A percentile compares a stretch with the other conserved stretches of the same genome.
phyloP scores from a whole-genome alignment of 2,329 filamentous ascomycete species.

The Capronia epimyces region DNA sequence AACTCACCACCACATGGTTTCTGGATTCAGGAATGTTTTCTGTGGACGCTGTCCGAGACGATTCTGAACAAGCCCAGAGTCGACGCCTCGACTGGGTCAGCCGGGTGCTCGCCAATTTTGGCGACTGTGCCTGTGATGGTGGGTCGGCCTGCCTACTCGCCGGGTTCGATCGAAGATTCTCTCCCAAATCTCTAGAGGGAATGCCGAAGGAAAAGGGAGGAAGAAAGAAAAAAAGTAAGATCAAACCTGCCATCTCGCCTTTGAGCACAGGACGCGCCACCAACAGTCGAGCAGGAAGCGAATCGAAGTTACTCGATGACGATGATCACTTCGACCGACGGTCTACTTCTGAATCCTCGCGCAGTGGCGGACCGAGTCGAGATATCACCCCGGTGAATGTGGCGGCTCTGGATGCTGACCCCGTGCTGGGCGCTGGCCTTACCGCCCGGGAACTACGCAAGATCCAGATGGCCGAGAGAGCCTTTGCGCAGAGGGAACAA shows the following conservation, averaged over 20 bases:
- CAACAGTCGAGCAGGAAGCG: constrained; percentile 57
- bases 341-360: constrained; percentile 54
- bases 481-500: constrained; percentile 57
- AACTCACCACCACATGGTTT: constrained; percentile 48
- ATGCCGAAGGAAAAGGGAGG: constrained; percentile 40
- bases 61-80: constrained; percentile 24
- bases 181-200: constrained; percentile 33
- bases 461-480: constrained; percentile 57
- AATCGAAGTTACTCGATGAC: constrained; percentile 49
- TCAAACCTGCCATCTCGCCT: constrained; percentile 48
- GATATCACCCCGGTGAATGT: constrained; percentile 57
- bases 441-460: constrained; percentile 60
- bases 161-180: constrained; percentile 41
- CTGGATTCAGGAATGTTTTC: constrained; percentile 33
- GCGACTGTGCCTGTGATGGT: constrained; percentile 44
- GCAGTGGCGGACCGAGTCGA: constrained; percentile 53
- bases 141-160: constrained; percentile 38
- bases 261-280: constrained; percentile 49
- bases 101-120: constrained; percentile 46
- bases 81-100: constrained; percentile 43
- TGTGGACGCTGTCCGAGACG: constrained; percentile 15
- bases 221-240: constrained; percentile 48
- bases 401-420: constrained; percentile 39
- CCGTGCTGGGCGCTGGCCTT: constrained; percentile 45
- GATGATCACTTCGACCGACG: constrained; percentile 53